Evolutionary conservation across 2,329 filamentous ascomycete species (phyloP).

Genomic region (Pyrenophora graminea): DNA sequence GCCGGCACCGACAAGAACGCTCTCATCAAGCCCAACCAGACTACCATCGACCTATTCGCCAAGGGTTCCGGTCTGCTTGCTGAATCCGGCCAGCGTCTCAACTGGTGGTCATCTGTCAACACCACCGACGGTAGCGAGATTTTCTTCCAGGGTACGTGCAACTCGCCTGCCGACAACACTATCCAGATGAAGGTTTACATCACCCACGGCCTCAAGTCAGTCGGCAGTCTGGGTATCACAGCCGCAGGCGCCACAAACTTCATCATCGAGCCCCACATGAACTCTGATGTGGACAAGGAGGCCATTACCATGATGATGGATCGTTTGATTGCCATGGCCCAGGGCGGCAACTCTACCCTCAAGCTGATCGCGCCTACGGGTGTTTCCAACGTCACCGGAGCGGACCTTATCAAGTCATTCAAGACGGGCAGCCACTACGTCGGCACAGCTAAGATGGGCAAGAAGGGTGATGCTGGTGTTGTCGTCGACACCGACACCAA

Average conservation of each 20-base stretch:
- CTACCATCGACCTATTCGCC: constrained; percentile 38
- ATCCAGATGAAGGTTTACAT: constrained; percentile 58
- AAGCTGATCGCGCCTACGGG: constrained; percentile 42
- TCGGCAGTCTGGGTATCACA: constrained; percentile 58
- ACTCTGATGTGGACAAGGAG: constrained; percentile 50
- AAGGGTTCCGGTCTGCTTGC: constrained; percentile 49
- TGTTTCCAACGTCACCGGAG: constrained; percentile 47
- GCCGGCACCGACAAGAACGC: constrained; percentile 25
- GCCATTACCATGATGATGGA: constrained; percentile 53
- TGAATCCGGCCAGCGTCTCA: constrained; percentile 54
- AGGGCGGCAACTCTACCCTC: constrained; percentile 34
- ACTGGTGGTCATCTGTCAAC: constrained; percentile 54
- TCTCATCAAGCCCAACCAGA: constrained; percentile 36
- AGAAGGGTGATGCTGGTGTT: constrained; percentile 47
- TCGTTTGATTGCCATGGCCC: constrained; percentile 47
- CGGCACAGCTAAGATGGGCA: constrained; percentile 60
- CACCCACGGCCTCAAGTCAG: constrained; percentile 64
- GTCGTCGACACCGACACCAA: constrained; percentile 48
- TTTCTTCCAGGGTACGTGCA: constrained; percentile 54
- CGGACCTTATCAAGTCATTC: constrained; percentile 40
- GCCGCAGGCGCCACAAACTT: constrained; percentile 48
- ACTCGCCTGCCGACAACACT: constrained; percentile 43
- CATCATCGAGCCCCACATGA: constrained; percentile 57
- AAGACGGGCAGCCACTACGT: constrained; percentile 48
- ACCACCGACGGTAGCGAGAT: constrained; percentile 47